Percentiles rank a stretch among this genome's conserved stretches.
Evolutionary conservation across 306 rosid genomes (phyloP).

Genomic region (Cicer pinnatifidum): DNA sequence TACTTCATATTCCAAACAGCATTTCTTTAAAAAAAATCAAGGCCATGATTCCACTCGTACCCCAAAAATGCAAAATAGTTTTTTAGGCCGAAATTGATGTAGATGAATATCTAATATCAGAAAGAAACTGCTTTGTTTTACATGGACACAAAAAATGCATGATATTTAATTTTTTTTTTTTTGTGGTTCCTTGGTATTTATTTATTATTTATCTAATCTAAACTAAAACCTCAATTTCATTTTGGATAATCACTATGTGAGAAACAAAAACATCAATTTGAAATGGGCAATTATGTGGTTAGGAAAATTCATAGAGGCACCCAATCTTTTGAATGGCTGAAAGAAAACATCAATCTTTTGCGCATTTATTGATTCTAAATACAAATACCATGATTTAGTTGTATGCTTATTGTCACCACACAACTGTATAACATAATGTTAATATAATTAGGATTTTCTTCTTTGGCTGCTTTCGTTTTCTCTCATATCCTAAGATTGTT

Average conservation of each 20-base stretch:
- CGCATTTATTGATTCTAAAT: slow-evolving; percentile 41
- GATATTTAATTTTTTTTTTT: no score
- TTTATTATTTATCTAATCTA: not conserved
- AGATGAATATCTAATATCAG: not conserved
- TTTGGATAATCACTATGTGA: slow-evolving; percentile 2
- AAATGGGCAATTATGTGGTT: not conserved
- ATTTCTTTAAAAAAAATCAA: no score
- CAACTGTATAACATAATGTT: not conserved
- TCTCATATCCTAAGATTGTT: no score
- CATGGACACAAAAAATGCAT: not conserved
- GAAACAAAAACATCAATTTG: slow-evolving; percentile 5
- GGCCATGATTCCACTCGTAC: not conserved
- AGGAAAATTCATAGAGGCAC: not conserved
- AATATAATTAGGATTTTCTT: no score
- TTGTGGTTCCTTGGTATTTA: no score
- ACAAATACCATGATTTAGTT: slow-evolving; percentile 2
- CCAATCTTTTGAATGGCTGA: slow-evolving; percentile 5
- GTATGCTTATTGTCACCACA: slow-evolving; percentile 20
- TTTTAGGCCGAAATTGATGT: not conserved
- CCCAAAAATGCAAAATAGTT: not conserved
- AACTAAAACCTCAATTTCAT: not conserved
- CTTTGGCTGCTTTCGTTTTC: no score
- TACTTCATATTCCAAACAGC: no score
- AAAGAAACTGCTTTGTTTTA: not conserved
- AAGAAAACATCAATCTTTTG: slow-evolving; percentile 9